Evolutionary conservation across 225 moss, liverwort and hornwort species (phyloP), one percentile per base, ranked within the genome.

Genomic region (Physcomitrellopsis africana): DNA sequence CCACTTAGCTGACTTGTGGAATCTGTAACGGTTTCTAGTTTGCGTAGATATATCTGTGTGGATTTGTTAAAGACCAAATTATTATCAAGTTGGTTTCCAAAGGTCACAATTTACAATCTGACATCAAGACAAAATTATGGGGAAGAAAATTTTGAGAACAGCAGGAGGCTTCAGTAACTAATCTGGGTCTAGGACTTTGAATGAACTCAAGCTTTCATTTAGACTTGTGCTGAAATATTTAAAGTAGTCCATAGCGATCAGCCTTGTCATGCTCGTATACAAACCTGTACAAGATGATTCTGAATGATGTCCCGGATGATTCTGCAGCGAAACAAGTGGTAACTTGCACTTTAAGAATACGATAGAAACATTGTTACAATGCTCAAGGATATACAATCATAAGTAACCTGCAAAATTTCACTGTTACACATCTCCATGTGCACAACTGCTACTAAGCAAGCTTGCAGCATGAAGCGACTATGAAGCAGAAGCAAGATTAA

Each of bases 241-340:
- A 37, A 37, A 23, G 26, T 26, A 11, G 48, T 48, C 13, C 17
- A 57, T 10, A 61, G 1, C 45, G 19, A 57, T 14, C 51, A 11
- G 15, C 48, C 22, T 42, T 67, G 29, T n/a, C 24, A 42, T 10
- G 37, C 24, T 65, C 49, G n/a, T 32, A 59, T 63, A 62, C 74
- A 72, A 51, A 84, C 88, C 83, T 90, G 88, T 64, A 95, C 72
- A 3, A 99, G 89, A 74, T 99, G 97, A 68, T 99, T 99, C 70
- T 99, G 97, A 65, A 99, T 90, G 65, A 99, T 99, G 71, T 99
- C 97, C 13, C 94, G 84, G 29, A 99, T 88, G 13, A 95, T 99
- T 76, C 85, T 90, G 90, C 78, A 85, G 26, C 49, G 46, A 81
- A 32, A 69, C 29, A 51, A 60, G 41, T 60, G 67, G 12, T 4